Conservation (phyloP, 495 filamentous ascomycete species). For the Neurospora cerealis region DNA sequence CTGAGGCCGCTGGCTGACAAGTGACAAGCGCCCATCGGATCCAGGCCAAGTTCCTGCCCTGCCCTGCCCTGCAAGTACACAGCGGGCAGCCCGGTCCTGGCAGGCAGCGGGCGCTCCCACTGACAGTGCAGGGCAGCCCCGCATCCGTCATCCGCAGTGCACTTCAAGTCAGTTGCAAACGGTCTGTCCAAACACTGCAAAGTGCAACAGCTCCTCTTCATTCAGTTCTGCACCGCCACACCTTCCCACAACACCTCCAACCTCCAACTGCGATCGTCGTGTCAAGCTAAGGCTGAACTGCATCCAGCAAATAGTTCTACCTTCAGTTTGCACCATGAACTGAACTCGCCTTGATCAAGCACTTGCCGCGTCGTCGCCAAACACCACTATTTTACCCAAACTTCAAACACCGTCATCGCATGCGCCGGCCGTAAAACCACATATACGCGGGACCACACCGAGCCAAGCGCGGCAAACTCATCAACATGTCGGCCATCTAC, state of each 20-base stretch:
- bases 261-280: background rate
- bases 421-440: background rate
- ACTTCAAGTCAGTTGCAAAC: background rate
- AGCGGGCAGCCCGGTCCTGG: background rate
- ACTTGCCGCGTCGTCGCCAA: background rate
- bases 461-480: background rate
- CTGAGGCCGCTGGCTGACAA: background rate
- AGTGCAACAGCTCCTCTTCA: background rate
- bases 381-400: background rate
- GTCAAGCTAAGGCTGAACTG: background rate
- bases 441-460: background rate
- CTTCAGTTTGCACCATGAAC: background rate
- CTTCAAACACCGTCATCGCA: background rate
- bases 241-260: background rate
- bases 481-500: conserved; percentile 73
- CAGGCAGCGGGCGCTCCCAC: background rate
- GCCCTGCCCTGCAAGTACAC: background rate
- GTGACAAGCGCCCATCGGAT: background rate
- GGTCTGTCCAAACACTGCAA: background rate
- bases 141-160: background rate
- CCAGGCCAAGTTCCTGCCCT: background rate
- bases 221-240: background rate
- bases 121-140: background rate
- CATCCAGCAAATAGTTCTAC: background rate
- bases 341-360: background rate